Base-by-base conservation (phyloP, 2,329 filamentous ascomycete genomes). In the Fusarium agapanthi region DNA sequence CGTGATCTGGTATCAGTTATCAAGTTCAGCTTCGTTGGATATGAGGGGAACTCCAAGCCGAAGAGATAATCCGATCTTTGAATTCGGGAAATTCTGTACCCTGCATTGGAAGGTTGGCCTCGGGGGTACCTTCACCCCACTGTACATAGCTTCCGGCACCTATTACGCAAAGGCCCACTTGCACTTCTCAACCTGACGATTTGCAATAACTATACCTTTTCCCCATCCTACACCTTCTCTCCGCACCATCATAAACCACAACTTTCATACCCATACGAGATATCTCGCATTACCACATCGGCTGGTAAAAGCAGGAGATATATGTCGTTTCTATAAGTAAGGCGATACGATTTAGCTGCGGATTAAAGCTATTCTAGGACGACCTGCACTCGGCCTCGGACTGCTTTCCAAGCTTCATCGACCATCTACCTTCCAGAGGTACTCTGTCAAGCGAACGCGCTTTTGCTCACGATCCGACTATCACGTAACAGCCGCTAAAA, bases 91-190 rank as follows among this genome's bases (percentile, higher is more conserved):
- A 51, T 47, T 55, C 63, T 75, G 76, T 77, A 77, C 65, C 69
- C 57, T 68, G 53, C 40, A 71, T 61, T 64, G 60, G 56, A 76
- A 69, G 62, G 56, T 48, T 75, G 43, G 71, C 75, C 43, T 56
- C 54, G 47, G 50, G 72, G 74, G 72, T 76, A 77, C 75, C 63
- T 76, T 62, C 47, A 54, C 71, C 65, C 64, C 66, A 58, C 62
- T 61, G 75, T 67, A 75, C 66, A 72, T 75, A 54, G 35, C 30
- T 58, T 72, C 73, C 65, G 66, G 75, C 76, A 76, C 71, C 79
- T 77, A 82, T 82, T 82, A 82, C 81, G 80, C 81, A 82, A 78
- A 81, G 81, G 77, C 80, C 81, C 81, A 82, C 81, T 72, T 80
- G 74, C 77, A 76, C 73, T 73, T 76, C 69, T 77, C 77, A 77